Base-by-base conservation (phyloP, 2,329 filamentous ascomycete genomes). In the Pezizomycotina sp. region DNA sequence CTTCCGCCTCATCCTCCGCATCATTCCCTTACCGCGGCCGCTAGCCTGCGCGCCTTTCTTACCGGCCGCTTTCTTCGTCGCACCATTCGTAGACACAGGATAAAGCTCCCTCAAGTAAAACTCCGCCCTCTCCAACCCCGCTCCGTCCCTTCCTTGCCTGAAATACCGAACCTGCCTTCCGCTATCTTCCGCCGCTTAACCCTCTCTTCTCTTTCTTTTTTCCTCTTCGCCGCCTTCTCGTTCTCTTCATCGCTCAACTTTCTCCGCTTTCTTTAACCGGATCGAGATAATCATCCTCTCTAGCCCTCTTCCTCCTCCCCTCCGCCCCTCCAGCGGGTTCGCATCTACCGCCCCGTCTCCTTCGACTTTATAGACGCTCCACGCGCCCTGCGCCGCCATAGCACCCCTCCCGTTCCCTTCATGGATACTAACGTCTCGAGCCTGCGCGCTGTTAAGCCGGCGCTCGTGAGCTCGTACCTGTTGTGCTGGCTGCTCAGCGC, bases 401-500 rank as follows among this genome's bases (percentile, higher is more conserved):
- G 26, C 68, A 70, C 28, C 78, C 67, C 1, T 76, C 71, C 0
- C 49, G n/a, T 74, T 61, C 83, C 82, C 23, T 74, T 69, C 28
- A 74, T 67, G 10, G 74, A 66, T 10, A 86, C 60, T 26, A 92
- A 60, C 2, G 75, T 75, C 4, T 66, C 62, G 7, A 92, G 60
- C 37, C 77, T 84, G 47, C 71, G 74, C 10, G 79, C 78, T 1
- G 68, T 67, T 13, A 92, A 61, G 31, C 67, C 71, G 2, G 78
- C 80, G 4, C 68, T 57, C 43, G 71, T 68, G 1, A 92, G 60
- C 0, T 71, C 66, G 47, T 79, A 86, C 19, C 82, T 66, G 44
- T 76, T 68, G 19, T 76, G 68, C 1, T 79, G 77, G 9, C 73
- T 66, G 1, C 80, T 89, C 8, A 92, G 64, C 0, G 82, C 82